Evolutionary conservation across 371 early-diverging fungal genomes (phyloP), one percentile per base, ranked within the genome.

Genomic region (Zychaea mexicana): DNA sequence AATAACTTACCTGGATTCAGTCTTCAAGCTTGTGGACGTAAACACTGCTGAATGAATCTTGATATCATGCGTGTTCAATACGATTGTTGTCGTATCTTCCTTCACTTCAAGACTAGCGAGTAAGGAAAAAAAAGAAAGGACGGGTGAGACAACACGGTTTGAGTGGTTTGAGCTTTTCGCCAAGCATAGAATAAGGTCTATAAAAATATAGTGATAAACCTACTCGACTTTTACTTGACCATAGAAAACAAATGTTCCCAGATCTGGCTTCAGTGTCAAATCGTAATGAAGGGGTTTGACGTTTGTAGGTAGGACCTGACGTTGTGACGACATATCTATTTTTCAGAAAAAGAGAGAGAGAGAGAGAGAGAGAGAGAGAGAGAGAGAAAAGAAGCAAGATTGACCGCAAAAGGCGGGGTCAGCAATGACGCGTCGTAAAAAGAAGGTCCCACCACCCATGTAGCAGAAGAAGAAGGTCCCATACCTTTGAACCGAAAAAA

Each of bases 221-320:
- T 74, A 82, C 81, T 80, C 71, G 56, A 85, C 73, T 52, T 79
- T 80, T 57, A 92, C 92, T 36, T 71, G 76, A 52, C 93, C 93
- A 36, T 84, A 70, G 68, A 89, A 93, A 27, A 79, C 83, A 76
- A 89, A 90, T 39, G 79, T 79, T 52, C 67, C 71, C 57, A 91
- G 74, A 70, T 91, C 78, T 17, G 93, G 90, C 55, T 82, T 81
- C 39, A 94, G 70, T 5, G 81, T 78, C 53, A 94, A 76, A 62
- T 82, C 83, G 75, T 94, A 94, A 67, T 92, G 90, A 36, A 82
- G 73, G 26, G 94, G 94, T 64, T 74, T 83, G 52, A 90, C 87
- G 55, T 83, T 88, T 13, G 85, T 85, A 45, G 94, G 94, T 30
- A 94, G 81, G 55, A 92, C 78, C 65, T 89, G 87, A 42, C 84